phyloP scores from a whole-genome alignment of 441 rosid species.

The California macrophylla region DNA sequence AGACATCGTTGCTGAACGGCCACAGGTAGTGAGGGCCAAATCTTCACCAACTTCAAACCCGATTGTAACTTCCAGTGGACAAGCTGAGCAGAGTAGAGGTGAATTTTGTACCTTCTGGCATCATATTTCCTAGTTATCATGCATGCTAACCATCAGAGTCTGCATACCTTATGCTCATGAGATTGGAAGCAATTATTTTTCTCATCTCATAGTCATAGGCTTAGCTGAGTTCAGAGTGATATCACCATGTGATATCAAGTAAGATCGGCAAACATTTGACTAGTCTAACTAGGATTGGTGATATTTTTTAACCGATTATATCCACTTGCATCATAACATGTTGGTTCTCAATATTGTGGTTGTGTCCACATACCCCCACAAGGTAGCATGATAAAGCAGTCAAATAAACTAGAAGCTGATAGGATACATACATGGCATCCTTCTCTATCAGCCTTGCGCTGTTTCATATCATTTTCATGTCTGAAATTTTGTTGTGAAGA shows the following conservation, averaged over 20 bases:
- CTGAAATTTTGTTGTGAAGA: conserved; percentile 12
- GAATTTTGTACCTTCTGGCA: neutral
- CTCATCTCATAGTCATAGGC: neutral
- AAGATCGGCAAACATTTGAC: neutral
- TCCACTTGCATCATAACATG: neutral
- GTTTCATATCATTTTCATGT: neutral
- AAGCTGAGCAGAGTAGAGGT: conserved; percentile 18
- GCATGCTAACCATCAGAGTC: conserved; percentile 1
- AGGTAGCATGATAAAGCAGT: neutral
- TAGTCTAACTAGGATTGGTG: neutral
- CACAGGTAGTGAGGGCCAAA: conserved; percentile 16
- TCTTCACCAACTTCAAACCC: neutral
- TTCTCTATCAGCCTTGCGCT: neutral
- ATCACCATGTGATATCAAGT: neutral
- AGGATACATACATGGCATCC: neutral
- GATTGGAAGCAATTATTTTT: neutral
- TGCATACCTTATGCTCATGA: neutral
- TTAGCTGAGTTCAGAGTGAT: neutral
- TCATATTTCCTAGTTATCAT: neutral
- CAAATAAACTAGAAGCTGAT: neutral
- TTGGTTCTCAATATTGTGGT: neutral
- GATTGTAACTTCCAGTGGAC: neutral
- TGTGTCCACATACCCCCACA: neutral
- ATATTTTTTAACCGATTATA: neutral
- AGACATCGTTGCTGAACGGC: conserved; percentile 16